A percentile compares a stretch with the other conserved stretches of the same genome.
Conservation (phyloP, 2,329 filamentous ascomycete genomes). For the Aspergillus latus region DNA sequence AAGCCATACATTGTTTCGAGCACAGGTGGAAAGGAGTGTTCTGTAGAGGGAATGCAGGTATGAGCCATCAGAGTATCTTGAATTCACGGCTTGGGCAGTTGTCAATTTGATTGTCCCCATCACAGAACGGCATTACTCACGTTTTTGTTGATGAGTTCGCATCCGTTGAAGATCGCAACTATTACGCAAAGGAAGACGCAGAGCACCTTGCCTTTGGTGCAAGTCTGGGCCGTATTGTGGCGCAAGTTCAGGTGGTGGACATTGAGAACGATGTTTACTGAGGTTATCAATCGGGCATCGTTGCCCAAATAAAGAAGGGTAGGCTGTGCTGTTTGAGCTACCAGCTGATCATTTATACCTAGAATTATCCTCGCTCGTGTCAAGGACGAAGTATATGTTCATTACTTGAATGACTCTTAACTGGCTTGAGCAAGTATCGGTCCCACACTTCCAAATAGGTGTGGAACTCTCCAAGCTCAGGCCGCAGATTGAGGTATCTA, state of each 20-base stretch:
- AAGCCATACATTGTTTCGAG: neutral
- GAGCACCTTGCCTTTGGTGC: neutral
- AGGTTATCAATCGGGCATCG: neutral
- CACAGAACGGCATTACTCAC: neutral
- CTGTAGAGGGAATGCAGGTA: neutral
- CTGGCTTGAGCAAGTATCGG: too few relatives aligned
- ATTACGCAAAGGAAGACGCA: neutral
- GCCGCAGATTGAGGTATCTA: too few relatives aligned
- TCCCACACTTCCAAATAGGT: too few relatives aligned
- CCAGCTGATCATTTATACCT: too few relatives aligned
- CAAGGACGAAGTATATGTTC: too few relatives aligned
- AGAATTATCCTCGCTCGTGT: too few relatives aligned
- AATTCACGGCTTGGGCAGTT: too few relatives aligned
- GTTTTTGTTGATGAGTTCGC: neutral
- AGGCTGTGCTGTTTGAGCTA: too few relatives aligned
- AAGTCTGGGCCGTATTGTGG: neutral
- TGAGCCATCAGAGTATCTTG: neutral
- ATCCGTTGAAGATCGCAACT: neutral
- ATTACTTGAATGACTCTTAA: too few relatives aligned
- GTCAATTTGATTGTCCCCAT: neutral
- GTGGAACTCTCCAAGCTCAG: too few relatives aligned
- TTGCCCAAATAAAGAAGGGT: neutral
- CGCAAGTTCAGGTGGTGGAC: neutral
- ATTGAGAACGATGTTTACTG: neutral
- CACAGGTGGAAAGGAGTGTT: neutral